Conservation (phyloP, 164 flowering plant genomes). For the Sextonia rubra region DNA sequence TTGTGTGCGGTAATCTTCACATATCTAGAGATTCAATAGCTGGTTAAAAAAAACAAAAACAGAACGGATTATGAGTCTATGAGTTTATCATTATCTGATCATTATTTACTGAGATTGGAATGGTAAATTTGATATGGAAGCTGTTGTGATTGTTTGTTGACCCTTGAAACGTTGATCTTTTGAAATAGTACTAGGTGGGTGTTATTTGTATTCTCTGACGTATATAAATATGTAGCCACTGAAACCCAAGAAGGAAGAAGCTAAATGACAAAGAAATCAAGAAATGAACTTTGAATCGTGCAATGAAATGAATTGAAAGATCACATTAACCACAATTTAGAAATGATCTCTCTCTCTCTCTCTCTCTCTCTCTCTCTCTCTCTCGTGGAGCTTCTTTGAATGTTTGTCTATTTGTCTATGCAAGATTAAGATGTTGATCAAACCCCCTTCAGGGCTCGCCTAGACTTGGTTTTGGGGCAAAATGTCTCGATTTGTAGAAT, state of each 20-base stretch:
- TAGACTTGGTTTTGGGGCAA: too few relatives aligned
- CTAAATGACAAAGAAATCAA: neutral
- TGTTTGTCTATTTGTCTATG: too few relatives aligned
- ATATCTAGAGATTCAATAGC: too few relatives aligned
- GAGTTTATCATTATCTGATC: too few relatives aligned
- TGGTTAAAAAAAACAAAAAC: too few relatives aligned
- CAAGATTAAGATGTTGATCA: too few relatives aligned
- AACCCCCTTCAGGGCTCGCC: too few relatives aligned
- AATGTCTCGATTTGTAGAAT: too few relatives aligned
- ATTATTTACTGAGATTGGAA: neutral
- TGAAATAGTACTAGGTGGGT: neutral
- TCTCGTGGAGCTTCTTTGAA: too few relatives aligned
- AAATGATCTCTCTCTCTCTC: neutral
- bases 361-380: too few relatives aligned
- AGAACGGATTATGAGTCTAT: too few relatives aligned
- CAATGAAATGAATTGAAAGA: neutral
- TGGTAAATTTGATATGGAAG: neutral
- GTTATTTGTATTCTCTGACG: too few relatives aligned
- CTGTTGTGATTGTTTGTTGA: neutral
- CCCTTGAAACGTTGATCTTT: neutral
- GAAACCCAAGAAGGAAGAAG: neutral
- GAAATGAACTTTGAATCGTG: neutral
- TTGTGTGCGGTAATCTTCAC: slow-evolving; percentile 57
- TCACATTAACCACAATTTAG: neutral
- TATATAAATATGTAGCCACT: neutral